Conservation (phyloP, 495 filamentous ascomycete species). For the Neurospora sp. region DNA sequence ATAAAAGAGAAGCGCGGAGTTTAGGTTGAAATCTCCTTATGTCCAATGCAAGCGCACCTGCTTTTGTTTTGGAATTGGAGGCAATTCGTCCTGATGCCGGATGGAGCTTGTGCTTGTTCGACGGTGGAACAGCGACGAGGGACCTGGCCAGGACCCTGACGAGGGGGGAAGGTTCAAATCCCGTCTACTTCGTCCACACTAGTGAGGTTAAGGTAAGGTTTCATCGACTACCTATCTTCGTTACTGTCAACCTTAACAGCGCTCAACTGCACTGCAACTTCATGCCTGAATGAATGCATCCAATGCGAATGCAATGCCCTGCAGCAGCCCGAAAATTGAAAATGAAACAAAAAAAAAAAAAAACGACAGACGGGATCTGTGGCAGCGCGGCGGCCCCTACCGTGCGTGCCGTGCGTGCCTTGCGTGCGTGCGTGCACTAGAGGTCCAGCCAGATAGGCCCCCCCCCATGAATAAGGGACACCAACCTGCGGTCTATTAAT, state of each 20-base stretch:
- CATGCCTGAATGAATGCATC: neutral
- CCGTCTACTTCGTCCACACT: neutral
- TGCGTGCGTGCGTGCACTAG: neutral
- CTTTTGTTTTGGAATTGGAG: neutral
- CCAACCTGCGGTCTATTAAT: neutral
- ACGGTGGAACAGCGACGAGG: neutral
- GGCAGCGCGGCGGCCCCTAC: neutral
- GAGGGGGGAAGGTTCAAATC: neutral
- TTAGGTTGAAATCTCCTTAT: neutral
- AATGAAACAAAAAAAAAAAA: neutral
- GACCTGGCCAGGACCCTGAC: neutral
- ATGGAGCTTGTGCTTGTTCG: neutral
- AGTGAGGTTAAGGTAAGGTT: neutral
- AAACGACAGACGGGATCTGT: neutral
- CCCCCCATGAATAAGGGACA: neutral
- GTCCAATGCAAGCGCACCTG: neutral
- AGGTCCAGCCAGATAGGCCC: neutral
- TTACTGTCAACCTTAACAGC: neutral
- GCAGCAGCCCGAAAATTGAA: neutral
- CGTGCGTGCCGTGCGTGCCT: neutral
- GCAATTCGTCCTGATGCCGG: neutral
- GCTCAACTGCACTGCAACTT: neutral
- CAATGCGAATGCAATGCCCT: neutral
- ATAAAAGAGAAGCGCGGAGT: neutral
- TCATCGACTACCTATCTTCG: neutral